phyloP scores from a whole-genome alignment of 2,329 filamentous ascomycete species.

The Clonostachys solani region DNA sequence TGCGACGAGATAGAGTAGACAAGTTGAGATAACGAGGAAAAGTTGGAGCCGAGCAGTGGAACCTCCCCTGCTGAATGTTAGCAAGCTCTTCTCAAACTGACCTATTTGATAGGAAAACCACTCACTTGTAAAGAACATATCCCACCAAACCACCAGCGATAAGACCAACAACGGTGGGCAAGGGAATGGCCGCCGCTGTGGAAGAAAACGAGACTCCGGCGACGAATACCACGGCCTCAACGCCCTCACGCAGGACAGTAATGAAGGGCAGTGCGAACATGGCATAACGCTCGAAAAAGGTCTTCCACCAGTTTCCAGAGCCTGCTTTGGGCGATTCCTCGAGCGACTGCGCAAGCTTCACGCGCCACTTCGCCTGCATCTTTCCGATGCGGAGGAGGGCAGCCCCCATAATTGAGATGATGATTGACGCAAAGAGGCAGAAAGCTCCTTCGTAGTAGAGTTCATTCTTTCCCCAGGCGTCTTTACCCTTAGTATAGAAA shows the following conservation, averaged over 20 bases:
- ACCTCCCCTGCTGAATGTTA: conserved; percentile 30
- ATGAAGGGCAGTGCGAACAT: conserved; percentile 81
- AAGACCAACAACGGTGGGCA: conserved; percentile 71
- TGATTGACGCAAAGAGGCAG: conserved; percentile 60
- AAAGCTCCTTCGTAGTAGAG: conserved; percentile 73
- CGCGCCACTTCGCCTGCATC: conserved; percentile 72
- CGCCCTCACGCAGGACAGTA: conserved; percentile 57
- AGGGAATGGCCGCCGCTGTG: conserved; percentile 71
- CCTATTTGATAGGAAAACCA: conserved; percentile 5
- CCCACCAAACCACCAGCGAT: conserved; percentile 63
- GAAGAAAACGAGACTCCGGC: conserved; percentile 76
- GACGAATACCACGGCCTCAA: conserved; percentile 82
- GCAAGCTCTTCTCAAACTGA: neutral
- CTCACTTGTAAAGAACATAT: conserved; percentile 74
- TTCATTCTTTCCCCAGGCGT: conserved; percentile 59
- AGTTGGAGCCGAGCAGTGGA: conserved; percentile 50
- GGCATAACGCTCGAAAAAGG: conserved; percentile 70
- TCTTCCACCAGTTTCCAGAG: conserved; percentile 45
- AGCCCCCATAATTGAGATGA: conserved; percentile 70
- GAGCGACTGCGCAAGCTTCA: conserved; percentile 59
- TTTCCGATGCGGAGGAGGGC: conserved; percentile 73
- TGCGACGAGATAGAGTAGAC: conserved; percentile 77
- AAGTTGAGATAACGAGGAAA: conserved; percentile 77
- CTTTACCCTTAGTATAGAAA: conserved; percentile 58
- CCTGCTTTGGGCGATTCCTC: neutral